Evolutionary conservation across 1,284 basidiomycete genomes (phyloP), one percentile per base, ranked within the genome.

Genomic region (Leccinum fuscescens): DNA sequence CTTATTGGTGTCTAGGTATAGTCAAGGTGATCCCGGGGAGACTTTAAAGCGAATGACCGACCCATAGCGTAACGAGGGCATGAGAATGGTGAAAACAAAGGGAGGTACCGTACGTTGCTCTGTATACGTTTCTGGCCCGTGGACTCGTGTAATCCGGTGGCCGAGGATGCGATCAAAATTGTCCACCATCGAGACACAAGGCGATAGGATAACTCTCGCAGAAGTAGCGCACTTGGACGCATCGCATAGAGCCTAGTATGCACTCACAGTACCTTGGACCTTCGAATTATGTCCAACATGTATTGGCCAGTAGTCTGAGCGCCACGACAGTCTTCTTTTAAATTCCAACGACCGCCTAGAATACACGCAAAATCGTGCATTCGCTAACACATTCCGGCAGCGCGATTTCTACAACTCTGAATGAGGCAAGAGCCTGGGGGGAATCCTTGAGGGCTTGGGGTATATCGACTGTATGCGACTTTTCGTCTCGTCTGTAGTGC

Each of bases 391-490:
- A 53, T 35, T 58, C 29, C 9, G 29, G 31, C 52, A 14, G 6
- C 15, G 22, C 9, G 5, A 42, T 29, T 31, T 31, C 35, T 17
- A 31, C 17, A 29, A 17, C 8, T 24, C 14, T 33, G 20, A 48
- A 33, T 2, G 31, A 51, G 4, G 12, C 39, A 33, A 31, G 22
- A 42, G 27, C 27, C 27, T 27, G 27, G 27, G 6, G 83, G 20
- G 85, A 79, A 62, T 88, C 84, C 74, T 90, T 90, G 72, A 95
- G 82, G 52, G 80, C 78, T 65, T 86, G 80, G 1, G 92, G 90
- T 67, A 94, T 93, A 70, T 94, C 92, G 64, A 95, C 92, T 37
- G 91, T 93, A 72, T 78, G 83, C 9, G 88, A 85, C 86, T 89
- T 68, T 86, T 63, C 14, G 4, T 12, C 9, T 37, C 17, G 48